Base-by-base conservation (phyloP, 176 grass and related monocot genomes). In the Pharus latifolius region DNA sequence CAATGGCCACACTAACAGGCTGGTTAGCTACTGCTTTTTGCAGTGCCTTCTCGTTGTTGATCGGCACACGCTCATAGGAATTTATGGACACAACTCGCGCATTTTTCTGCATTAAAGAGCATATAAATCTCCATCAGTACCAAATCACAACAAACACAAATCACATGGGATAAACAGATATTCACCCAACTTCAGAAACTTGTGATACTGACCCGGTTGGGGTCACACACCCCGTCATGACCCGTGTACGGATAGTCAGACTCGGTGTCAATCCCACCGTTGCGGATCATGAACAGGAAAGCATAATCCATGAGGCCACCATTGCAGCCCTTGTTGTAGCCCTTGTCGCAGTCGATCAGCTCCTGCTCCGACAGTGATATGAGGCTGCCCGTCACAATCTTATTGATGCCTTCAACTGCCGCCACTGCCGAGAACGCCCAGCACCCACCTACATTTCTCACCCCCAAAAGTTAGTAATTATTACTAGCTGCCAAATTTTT, bases 301-400 rank as follows among this genome's bases (percentile, higher is more conserved):
- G 82, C 82, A 40, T 84, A 78, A 58, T 84, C 74, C 82, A 84
- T 78, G 74, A 72, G 70, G 1, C 82, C 82, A 4, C 82, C 82
- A 32, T 84, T 19, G 25, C 82, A 84, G 40, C 82, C 82, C 66
- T 76, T 43, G 27, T 84, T 65, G 70, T 74, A 74, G 47, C 32
- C 46, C 2, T 20, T 64, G 58, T 78, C 82, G 15, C 87, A 89
- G 63, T 89, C 82, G 5, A 89, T 82, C 5, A 89, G 38, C 62
- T 89, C 87, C 61, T 89, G 87, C 75, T 89, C 81, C 2, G 87
- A 89, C 0, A 89, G 73, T 1, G 77, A 77, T 3, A 85, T 48
- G 33, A 89, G 73, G 28, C 77, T 23, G 18, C 82, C 77, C 2
- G 82, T 89, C 25, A 72, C 58, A 20, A 89, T 89, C 11, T 75